These are phyloP conservation scores for Diospyros kaki DNA, from an alignment of 148 eudicot genomes.

Conservation along the genomic window DNA sequence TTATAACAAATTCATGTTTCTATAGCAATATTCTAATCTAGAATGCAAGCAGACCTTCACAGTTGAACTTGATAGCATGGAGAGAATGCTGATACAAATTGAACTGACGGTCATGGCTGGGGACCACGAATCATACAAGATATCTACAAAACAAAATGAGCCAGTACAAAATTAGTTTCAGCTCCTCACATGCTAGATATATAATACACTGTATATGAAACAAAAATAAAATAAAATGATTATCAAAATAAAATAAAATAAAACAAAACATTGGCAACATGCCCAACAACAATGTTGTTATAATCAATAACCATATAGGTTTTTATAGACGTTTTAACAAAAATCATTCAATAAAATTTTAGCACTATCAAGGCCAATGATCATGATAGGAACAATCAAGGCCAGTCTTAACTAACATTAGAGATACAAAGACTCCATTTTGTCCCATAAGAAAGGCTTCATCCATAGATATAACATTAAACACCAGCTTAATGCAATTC, in stretches of 20 bases:
- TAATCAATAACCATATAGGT: neutral
- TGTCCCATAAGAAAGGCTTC: no score
- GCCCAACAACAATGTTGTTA: neutral
- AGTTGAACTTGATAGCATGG: conserved; percentile 69
- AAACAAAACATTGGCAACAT: neutral
- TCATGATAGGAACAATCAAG: no score
- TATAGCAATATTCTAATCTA: neutral
- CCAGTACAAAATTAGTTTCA: neutral
- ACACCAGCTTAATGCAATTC: no score
- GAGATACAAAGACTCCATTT: no score
- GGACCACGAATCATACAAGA: conserved; percentile 74
- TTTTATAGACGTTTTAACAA: no score
- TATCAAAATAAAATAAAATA: no score
- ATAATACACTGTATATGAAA: neutral
- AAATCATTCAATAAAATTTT: no score
- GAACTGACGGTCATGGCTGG: conserved; percentile 84
- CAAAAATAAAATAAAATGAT: neutral
- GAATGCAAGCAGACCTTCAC: conserved; percentile 40
- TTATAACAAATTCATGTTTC: no score
- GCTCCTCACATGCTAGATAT: neutral
- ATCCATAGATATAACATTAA: no score
- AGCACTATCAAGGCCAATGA: no score
- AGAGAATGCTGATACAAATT: conserved; percentile 73
- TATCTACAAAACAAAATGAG: conserved; percentile 39
- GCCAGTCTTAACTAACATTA: no score